Evolutionary conservation across 2,329 filamentous ascomycete species (phyloP), one percentile per base, ranked within the genome.

Genomic region (Aureobasidium sp.): DNA sequence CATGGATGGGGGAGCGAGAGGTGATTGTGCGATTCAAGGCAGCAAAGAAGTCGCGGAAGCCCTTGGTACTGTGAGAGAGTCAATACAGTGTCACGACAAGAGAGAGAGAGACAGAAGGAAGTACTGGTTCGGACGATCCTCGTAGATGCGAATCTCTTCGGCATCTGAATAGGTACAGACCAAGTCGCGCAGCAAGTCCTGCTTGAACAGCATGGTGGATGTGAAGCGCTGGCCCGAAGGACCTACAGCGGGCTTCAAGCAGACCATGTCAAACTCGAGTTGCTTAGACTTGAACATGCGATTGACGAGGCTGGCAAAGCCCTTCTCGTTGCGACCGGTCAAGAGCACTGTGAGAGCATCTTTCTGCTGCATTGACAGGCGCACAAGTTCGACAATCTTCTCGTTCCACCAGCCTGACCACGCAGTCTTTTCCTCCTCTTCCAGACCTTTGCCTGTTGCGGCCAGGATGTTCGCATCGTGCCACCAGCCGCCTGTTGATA

Each of bases 361-460:
- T 58, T 88, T 86, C 65, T 96, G 88, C 64, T 86, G 73, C 75
- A 87, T 87, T 66, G 85, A 90, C 53, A 96, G 74, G 63, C 79
- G 77, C 35, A 94, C 89, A 25, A 97, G 79, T 62, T 90, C 55
- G 61, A 78, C 81, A 60, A 98, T 84, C 62, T 86, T 83, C 66
- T 97, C 91, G 64, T 97, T 97, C 93, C 93, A 98, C 86, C 88
- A 96, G 30, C 90, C 90, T 54, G 86, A 75, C 91, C 91, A 98
- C 8, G 80, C 90, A 21, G 83, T 82, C 37, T 79, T 74, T 68
- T 97, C 90, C 70, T 97, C 93, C 54, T 80, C 80, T 48, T 88
- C 88, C 5, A 85, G 67, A 14, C 93, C 93, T 54, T 89, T 79
- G 49, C 93, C 93, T 1, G 90, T 95, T 2, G 90, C 84, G 10